Evolutionary conservation across 805 yeast species (phyloP), one percentile per base, ranked within the genome.

Genomic region (Ogataea zsoltii): DNA sequence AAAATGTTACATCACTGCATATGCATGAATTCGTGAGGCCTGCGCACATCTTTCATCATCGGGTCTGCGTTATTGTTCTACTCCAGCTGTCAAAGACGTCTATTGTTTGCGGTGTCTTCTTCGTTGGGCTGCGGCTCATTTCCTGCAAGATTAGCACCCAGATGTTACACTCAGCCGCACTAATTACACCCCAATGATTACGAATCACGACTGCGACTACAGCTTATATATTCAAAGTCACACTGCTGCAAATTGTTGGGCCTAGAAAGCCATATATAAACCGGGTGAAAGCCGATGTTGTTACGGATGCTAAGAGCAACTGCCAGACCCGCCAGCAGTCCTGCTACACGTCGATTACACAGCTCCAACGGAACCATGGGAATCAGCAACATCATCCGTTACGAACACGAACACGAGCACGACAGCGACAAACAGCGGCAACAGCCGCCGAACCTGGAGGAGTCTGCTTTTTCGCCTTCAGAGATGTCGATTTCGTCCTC

Each of bases 371-470:
- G 13, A 17, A 55, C 45, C 31, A 58, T 58, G 63, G 63, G 60
- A 38, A 57, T 57, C 15, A 54, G 47, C 29, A 58, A 56, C 38
- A 53, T 58, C 13, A 51, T 55, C 36, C 51, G 57, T 34, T 58
- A 55, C 49, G 61, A 58, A 48, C 56, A 57, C 34, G 59, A 51
- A 38, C 50, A 49, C 31, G 54, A 55, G 36, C 47, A 41, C 21
- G 36, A 33, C 10, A 17, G 13, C 32, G 14, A 9, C 15, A 26
- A 26, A 23, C 15, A 19, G 26, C 43, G 44, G 25, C 43, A 28
- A 4, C 34, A n/a, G n/a, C n/a, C n/a, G n/a, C n/a, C n/a, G n/a
- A n/a, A 31, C 6, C 12, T 11, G n/a, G 46, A 43, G n/a, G 38
- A 36, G n/a, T 6, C 25, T 5, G 31, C 31, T 6, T 6, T 28